These are phyloP conservation scores for Vanrija sp. DNA, from an alignment of 1,284 basidiomycete genomes.

Conservation along the genomic window DNA sequence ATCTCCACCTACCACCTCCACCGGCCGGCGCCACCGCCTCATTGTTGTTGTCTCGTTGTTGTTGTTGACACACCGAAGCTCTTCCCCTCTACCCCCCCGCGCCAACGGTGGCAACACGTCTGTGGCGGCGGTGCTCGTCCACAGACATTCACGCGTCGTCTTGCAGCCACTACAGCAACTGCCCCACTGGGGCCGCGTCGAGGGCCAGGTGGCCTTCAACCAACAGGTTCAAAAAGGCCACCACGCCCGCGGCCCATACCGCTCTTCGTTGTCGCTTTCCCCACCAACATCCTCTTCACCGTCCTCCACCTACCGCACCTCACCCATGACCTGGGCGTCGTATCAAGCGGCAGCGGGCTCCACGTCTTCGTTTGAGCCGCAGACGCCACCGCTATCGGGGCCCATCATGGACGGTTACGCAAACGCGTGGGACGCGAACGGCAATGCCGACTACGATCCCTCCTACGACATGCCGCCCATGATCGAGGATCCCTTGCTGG, in stretches of 20 bases:
- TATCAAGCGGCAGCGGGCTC: neutral
- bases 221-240: slow-evolving; percentile 1
- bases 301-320: slow-evolving; percentile 11
- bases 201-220: slow-evolving; percentile 11
- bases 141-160: slow-evolving; percentile 8
- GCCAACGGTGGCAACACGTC: slow-evolving; percentile 2
- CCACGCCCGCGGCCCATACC: slow-evolving; percentile 1
- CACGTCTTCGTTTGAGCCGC: slow-evolving; percentile 11
- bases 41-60: neutral
- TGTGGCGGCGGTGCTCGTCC: slow-evolving; percentile 11
- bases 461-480: neutral
- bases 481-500: slow-evolving; percentile 11
- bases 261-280: slow-evolving; percentile 16
- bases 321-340: slow-evolving; percentile 14
- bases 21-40: neutral
- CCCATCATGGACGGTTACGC: slow-evolving; percentile 12
- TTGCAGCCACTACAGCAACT: slow-evolving; percentile 14
- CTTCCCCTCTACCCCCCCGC: neutral
- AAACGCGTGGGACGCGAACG: slow-evolving; percentile 1
- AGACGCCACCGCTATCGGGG: slow-evolving; percentile 13
- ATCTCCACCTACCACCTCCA: too few species aligned
- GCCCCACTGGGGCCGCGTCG: slow-evolving; percentile 18
- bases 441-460: slow-evolving; percentile 5
- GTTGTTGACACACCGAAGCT: neutral
- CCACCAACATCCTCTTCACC: slow-evolving; percentile 13